phyloP scores from a whole-genome alignment of 139 green algal genomes.

The Gonium pectorale region DNA sequence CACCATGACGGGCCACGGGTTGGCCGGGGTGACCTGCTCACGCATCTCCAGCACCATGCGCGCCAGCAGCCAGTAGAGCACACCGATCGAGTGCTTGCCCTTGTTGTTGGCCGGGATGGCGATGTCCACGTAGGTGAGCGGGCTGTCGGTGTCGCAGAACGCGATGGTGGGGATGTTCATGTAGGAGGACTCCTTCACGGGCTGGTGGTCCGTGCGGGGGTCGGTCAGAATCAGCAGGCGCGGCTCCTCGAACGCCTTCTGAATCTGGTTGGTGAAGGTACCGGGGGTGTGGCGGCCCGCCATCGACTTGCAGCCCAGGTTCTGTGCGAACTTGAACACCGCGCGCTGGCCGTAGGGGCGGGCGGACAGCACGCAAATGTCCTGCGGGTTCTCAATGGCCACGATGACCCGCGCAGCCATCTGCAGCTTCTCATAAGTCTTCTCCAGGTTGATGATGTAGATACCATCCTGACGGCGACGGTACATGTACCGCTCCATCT shows the following conservation, averaged over 20 bases:
- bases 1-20: slow-evolving; percentile 95
- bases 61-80: slow-evolving; percentile 97
- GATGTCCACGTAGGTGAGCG: slow-evolving; percentile 93
- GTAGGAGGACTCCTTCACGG: slow-evolving; percentile 96
- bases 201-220: slow-evolving; percentile 93
- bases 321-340: slow-evolving; percentile 99
- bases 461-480: slow-evolving; percentile 91
- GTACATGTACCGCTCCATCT: slow-evolving; percentile 99
- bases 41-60: slow-evolving; percentile 99
- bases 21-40: slow-evolving; percentile 79
- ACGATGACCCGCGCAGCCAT: slow-evolving; percentile 98
- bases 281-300: slow-evolving; percentile 98
- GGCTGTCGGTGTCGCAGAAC: slow-evolving; percentile 99
- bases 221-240: slow-evolving; percentile 97
- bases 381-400: slow-evolving; percentile 97
- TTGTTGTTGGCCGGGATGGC: slow-evolving; percentile 99
- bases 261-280: slow-evolving; percentile 99
- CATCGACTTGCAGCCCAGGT: slow-evolving; percentile 94
- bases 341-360: slow-evolving; percentile 96
- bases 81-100: slow-evolving; percentile 96
- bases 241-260: slow-evolving; percentile 98
- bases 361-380: slow-evolving; percentile 86
- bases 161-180: slow-evolving; percentile 99
- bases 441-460: slow-evolving; percentile 98
- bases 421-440: slow-evolving; percentile 99